These are phyloP conservation scores for Hirschioporus abietinus DNA, from an alignment of 768 basidiomycete genomes.

Conservation along the genomic window DNA sequence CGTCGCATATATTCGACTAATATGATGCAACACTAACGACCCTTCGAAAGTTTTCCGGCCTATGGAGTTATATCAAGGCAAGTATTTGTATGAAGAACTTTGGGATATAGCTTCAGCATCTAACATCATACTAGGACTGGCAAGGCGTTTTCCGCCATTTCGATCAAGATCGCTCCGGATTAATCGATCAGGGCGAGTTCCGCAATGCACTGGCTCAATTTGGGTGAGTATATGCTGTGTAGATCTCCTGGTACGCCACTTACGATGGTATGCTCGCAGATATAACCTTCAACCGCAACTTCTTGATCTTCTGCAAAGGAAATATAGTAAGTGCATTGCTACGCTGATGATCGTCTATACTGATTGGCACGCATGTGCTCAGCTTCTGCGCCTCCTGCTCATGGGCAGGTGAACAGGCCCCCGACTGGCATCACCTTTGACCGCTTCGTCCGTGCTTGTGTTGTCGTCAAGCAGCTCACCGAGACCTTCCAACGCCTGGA, in stretches of 20 bases:
- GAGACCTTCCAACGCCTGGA: constrained; percentile 68
- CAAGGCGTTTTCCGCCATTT: constrained; percentile 80
- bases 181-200: constrained; percentile 69
- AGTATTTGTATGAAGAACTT: background rate
- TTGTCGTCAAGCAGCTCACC: constrained; percentile 71
- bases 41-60: constrained; percentile 51
- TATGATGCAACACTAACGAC: constrained; percentile 13
- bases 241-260: background rate
- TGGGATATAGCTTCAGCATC: background rate
- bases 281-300: constrained; percentile 67
- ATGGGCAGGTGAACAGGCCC: constrained; percentile 7
- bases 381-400: constrained; percentile 39
- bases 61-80: constrained; percentile 80
- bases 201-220: constrained; percentile 66
- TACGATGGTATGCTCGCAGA: constrained; percentile 20
- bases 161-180: constrained; percentile 77
- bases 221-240: constrained; percentile 37
- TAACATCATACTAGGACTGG: constrained; percentile 51
- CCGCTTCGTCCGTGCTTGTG: constrained; percentile 82
- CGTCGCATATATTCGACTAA: constrained; percentile 11
- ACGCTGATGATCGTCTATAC: background rate
- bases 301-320: constrained; percentile 62
- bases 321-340: constrained; percentile 61
- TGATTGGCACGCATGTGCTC: constrained; percentile 24
- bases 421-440: constrained; percentile 71